A percentile compares a stretch with the other conserved stretches of the same genome.
These are phyloP conservation scores for Cystofilobasidium macerans DNA, from an alignment of 768 basidiomycete species.

Conservation along the genomic window DNA sequence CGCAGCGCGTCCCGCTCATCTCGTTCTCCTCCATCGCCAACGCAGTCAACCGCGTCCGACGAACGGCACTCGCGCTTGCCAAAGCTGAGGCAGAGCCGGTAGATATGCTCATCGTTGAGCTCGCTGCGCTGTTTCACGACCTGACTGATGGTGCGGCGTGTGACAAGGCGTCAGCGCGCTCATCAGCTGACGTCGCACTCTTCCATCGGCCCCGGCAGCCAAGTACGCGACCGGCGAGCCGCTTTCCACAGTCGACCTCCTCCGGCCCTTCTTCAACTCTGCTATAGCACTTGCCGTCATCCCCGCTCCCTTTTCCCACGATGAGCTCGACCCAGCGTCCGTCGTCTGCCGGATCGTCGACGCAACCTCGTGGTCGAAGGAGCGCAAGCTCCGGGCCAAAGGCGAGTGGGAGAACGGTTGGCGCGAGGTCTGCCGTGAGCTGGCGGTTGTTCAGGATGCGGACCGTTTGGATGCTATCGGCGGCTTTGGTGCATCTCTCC, in stretches of 20 bases:
- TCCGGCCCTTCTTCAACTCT: slow-evolving; percentile 29
- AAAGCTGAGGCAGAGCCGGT: slow-evolving; percentile 34
- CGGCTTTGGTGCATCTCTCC: slow-evolving; percentile 50
- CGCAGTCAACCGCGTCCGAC: slow-evolving; percentile 69
- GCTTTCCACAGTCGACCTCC: slow-evolving; percentile 27
- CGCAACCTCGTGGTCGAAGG: slow-evolving; percentile 75
- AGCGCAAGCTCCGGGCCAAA: slow-evolving; percentile 52
- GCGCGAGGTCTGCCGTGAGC: slow-evolving; percentile 60
- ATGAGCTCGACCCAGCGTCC: slow-evolving; percentile 22
- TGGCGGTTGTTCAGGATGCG: slow-evolving; percentile 73
- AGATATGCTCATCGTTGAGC: slow-evolving; percentile 66
- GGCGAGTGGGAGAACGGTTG: slow-evolving; percentile 50
- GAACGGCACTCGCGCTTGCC: slow-evolving; percentile 62
- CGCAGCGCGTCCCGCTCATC: too few relatives aligned
- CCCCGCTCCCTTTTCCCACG: slow-evolving; percentile 24
- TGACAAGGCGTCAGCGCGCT: neutral
- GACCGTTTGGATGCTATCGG: slow-evolving; percentile 71
- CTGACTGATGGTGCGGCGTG: slow-evolving; percentile 30
- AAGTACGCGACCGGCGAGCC: slow-evolving; percentile 53
- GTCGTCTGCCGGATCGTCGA: slow-evolving; percentile 48
- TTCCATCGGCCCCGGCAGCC: slow-evolving; percentile 42
- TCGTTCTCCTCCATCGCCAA: neutral
- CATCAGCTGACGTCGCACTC: too few relatives aligned
- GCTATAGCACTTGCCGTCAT: slow-evolving; percentile 26
- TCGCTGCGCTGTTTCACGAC: slow-evolving; percentile 82